Evolutionary conservation across 2,329 filamentous ascomycete species (phyloP), one percentile per base, ranked within the genome.

Genomic region (Apiospora aurea): DNA sequence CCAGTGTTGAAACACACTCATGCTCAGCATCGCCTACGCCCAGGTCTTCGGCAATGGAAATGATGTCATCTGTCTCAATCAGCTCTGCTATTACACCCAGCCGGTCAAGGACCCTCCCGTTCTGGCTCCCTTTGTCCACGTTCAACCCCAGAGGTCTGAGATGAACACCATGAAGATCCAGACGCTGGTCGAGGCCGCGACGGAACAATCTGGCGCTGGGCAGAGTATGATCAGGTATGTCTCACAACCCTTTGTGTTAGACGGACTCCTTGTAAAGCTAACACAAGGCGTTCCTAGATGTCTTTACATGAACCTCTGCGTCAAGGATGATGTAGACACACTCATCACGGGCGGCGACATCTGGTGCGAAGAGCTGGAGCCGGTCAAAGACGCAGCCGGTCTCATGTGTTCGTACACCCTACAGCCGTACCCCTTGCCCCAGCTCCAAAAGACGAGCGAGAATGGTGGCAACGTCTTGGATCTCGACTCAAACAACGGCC

Each of bases 31-130:
- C 3, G 38, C 64, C 7, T 67, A 43, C 41, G 64, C 41, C 18
- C 43, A 67, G 10, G 64, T 43, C 5, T 38, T 24, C 21, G 34
- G 41, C 38, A 26, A 43, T 18, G 64, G 13, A 3, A 13, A 64
- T 13, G 29, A 69, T 16, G 66, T 51, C 6, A 64, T 73, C 57
- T 70, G 73, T 4, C 44, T 74, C 7, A 72, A 74, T 14, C 70
- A 73, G 38, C 38, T 72, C 43, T 74, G 71, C 67, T 74, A n/a
- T n/a, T n/a, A 71, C 38, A 74, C 69, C 8, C 49, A 38, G 5
- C n/a, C 57, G n/a, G 51, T 53, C 14, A 72, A 64, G 43, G 61
- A 70, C 18, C 70, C 70, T 14, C 67, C 71, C 10, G 64, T 69
- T 10, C 64, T 71, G 5, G 4, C 44, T 21, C 44, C 44, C 1